Percentiles rank a stretch among this genome's conserved stretches.
phyloP scores from a whole-genome alignment of 2,329 filamentous ascomycete genomes.

The Exserohilum rostratum region DNA sequence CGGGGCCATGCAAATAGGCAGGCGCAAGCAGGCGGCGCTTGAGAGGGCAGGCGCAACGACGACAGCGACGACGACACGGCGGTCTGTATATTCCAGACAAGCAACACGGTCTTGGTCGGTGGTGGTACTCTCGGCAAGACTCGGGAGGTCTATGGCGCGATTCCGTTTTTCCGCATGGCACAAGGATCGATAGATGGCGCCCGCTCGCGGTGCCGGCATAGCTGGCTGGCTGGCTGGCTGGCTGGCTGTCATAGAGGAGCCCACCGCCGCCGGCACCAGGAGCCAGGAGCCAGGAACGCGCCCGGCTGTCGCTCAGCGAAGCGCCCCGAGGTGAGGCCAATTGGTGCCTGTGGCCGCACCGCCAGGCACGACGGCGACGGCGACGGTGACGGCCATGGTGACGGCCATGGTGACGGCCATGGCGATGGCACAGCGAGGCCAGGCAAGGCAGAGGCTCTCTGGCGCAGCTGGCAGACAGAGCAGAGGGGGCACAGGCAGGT shows the following conservation, averaged over 20 bases:
- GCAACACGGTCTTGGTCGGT: conserved; percentile 5
- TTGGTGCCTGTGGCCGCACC: background rate
- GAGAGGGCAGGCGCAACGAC: background rate
- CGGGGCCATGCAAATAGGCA: background rate
- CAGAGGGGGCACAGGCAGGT: background rate
- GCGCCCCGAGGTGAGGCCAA: background rate
- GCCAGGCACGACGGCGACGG: no score
- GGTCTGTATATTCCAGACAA: conserved; percentile 8
- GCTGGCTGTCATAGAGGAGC: conserved; percentile 18
- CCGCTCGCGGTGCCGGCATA: conserved; percentile 21
- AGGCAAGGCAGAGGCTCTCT: no score
- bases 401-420: no score
- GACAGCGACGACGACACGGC: background rate
- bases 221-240: no score
- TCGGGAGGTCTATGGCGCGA: conserved; percentile 21
- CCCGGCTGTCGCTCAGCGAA: no score
- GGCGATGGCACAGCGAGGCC: no score
- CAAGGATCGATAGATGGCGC: conserved; percentile 19
- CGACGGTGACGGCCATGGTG: no score
- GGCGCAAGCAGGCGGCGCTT: background rate
- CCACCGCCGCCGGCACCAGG: no score
- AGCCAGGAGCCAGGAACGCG: no score
- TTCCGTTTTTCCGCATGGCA: conserved; percentile 30
- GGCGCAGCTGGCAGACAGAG: no score
- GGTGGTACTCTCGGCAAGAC: conserved; percentile 21